phyloP scores from a whole-genome alignment of 2,329 filamentous ascomycete species.

The Aspergillus sp. region DNA sequence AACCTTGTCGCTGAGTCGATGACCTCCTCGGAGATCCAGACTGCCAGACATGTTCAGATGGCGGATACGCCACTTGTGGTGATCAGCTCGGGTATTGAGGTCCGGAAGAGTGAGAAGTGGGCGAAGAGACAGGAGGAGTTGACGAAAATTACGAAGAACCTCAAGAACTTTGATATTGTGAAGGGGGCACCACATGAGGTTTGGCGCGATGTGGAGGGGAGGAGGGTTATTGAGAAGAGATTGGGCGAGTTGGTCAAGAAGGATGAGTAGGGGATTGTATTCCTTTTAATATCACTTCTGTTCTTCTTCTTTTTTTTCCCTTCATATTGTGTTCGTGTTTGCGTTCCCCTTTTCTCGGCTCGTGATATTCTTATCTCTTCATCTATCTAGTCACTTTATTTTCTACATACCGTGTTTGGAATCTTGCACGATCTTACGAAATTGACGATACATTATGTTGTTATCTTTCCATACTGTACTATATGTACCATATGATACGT shows the following conservation, averaged over 20 bases:
- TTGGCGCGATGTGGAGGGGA: conserved; percentile 74
- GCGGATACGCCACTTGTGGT: conserved; percentile 74
- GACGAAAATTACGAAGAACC: conserved; percentile 74
- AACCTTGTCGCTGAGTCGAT: conserved; percentile 83
- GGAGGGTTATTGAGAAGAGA: conserved; percentile 75
- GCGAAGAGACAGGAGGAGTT: conserved; percentile 81
- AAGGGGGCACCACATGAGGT: conserved; percentile 81
- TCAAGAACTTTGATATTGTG: conserved; percentile 84
- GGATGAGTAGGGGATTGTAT: conserved; percentile 11
- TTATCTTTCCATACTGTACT: too few species aligned
- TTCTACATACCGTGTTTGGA: too few species aligned
- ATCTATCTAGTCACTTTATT: too few species aligned
- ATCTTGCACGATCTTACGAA: too few species aligned
- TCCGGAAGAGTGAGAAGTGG: conserved; percentile 71
- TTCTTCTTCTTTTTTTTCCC: background rate
- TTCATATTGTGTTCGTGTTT: background rate
- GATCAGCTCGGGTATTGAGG: conserved; percentile 75
- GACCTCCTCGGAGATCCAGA: conserved; percentile 77
- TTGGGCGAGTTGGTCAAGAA: conserved; percentile 65
- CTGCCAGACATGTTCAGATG: conserved; percentile 76
- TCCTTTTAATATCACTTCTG: background rate
- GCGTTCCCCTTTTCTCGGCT: too few species aligned
- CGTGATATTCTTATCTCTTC: too few species aligned
- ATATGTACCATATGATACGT: too few species aligned
- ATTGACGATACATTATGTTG: too few species aligned